Evolutionary conservation across 2,329 filamentous ascomycete genomes (phyloP).

Genomic region (Zymoseptoria tritici): DNA sequence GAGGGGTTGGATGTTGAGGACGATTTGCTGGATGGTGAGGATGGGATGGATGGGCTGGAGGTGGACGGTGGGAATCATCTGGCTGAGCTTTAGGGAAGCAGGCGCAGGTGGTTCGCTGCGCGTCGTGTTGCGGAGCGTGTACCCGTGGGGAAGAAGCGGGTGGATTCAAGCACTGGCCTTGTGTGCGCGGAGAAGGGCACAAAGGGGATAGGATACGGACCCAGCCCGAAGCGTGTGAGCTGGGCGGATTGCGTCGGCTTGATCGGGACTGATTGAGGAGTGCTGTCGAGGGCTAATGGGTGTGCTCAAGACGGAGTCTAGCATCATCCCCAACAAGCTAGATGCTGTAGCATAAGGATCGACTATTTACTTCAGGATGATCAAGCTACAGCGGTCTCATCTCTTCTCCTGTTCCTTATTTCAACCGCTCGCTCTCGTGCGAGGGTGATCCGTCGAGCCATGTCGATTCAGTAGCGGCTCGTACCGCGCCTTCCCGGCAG

Average conservation of each 20-base stretch:
- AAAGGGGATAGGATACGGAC: not conserved
- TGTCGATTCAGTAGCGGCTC: not conserved
- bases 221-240: not conserved
- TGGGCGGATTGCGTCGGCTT: not conserved
- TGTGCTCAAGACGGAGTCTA: too few relatives aligned
- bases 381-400: too few relatives aligned
- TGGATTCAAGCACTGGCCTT: not conserved
- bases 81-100: not conserved
- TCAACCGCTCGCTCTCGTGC: not conserved
- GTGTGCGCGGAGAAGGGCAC: not conserved
- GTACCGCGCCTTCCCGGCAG: not conserved
- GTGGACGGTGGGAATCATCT: not conserved
- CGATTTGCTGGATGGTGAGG: not conserved
- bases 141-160: not conserved
- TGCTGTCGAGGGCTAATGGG: too few relatives aligned
- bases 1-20: not conserved
- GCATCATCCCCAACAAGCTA: too few relatives aligned
- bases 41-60: not conserved
- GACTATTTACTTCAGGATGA: too few relatives aligned
- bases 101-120: not conserved
- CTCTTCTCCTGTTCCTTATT: too few relatives aligned
- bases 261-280: not conserved
- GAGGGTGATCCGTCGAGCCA: not conserved
- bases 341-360: too few relatives aligned
- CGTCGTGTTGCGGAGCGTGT: not conserved